phyloP scores from a whole-genome alignment of 2,329 filamentous ascomycete species.

The Beauveria sp. region DNA sequence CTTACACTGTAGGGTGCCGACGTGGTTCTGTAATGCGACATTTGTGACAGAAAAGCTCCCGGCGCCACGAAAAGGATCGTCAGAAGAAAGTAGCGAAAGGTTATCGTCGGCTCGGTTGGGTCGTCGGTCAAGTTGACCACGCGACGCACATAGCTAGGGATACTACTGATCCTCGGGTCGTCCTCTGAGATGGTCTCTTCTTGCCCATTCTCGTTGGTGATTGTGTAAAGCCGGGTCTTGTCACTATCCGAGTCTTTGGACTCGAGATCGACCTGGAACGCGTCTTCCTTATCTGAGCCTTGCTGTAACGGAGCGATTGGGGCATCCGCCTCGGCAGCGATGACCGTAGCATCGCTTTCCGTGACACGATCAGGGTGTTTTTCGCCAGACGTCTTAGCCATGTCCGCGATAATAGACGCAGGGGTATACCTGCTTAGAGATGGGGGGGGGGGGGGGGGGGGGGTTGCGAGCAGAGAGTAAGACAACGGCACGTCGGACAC shows the following conservation, averaged over 20 bases:
- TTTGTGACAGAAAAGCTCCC: constrained; percentile 49
- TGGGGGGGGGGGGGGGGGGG: neutral
- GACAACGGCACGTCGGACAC: neutral
- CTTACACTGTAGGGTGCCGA: constrained; percentile 47
- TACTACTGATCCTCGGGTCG: constrained; percentile 43
- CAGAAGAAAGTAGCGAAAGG: constrained; percentile 52
- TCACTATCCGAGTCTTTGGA: constrained; percentile 1
- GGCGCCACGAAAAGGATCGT: constrained; percentile 47
- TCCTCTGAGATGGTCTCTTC: constrained; percentile 32
- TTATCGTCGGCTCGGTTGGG: constrained; percentile 45
- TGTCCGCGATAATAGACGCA: neutral
- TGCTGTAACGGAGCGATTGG: neutral
- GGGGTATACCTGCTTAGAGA: neutral
- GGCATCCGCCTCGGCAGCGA: constrained; percentile 1
- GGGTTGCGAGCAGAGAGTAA: neutral
- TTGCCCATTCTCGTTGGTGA: constrained; percentile 3
- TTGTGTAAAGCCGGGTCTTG: neutral
- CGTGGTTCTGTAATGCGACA: constrained; percentile 50
- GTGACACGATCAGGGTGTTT: neutral
- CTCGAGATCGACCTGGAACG: constrained; percentile 5
- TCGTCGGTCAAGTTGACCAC: constrained; percentile 52
- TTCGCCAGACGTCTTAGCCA: neutral
- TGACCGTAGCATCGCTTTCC: constrained; percentile 1
- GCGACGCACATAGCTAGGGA: constrained; percentile 47
- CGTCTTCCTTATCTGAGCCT: neutral